Evolutionary conservation across 2,329 filamentous ascomycete genomes (phyloP), one percentile per base, ranked within the genome.

Genomic region (Ophiognomonia clavigignenti-juglandacearum): DNA sequence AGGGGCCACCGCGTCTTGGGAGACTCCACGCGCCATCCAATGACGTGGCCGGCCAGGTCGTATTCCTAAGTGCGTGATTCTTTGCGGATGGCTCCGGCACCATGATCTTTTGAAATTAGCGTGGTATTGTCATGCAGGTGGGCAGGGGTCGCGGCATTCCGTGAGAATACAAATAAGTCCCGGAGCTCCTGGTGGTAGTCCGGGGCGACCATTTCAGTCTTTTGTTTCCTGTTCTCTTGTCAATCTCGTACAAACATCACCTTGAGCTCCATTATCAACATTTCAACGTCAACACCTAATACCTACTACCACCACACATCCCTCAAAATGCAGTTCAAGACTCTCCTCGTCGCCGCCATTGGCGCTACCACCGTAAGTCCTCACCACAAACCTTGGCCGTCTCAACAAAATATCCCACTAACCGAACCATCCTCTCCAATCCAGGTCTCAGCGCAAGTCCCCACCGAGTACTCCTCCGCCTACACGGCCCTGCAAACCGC

Each of bases 321-420:
- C 35, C 16, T 31, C 39, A 45, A 41, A 22, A 50, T 52, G 50
- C 45, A 50, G 43, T 45, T 44, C 47, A 50, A 47, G 47, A 38
- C 47, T 19, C 22, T 44, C 13, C 9, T 50, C 13, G 24, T 43
- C 22, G 36, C 38, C 29, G n/a, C 43, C 24, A 19, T 52, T 24
- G 39, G 37, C 36, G 39, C 43, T 26, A 29, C 40, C 40, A 22
- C 18, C 9, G 14, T 13, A 20, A 23, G 22, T 16, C 26, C 20
- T 11, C 6, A n/a, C n/a, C n/a, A n/a, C n/a, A n/a, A n/a, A n/a
- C n/a, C n/a, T n/a, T n/a, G n/a, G n/a, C n/a, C n/a, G n/a, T n/a
- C n/a, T n/a, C n/a, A n/a, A n/a, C n/a, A n/a, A n/a, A n/a, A n/a
- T n/a, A n/a, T n/a, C n/a, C n/a, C n/a, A n/a, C n/a, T n/a, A n/a